Evolutionary conservation across 306 rosid species (phyloP).

Genomic region (Trifolium pratense): DNA sequence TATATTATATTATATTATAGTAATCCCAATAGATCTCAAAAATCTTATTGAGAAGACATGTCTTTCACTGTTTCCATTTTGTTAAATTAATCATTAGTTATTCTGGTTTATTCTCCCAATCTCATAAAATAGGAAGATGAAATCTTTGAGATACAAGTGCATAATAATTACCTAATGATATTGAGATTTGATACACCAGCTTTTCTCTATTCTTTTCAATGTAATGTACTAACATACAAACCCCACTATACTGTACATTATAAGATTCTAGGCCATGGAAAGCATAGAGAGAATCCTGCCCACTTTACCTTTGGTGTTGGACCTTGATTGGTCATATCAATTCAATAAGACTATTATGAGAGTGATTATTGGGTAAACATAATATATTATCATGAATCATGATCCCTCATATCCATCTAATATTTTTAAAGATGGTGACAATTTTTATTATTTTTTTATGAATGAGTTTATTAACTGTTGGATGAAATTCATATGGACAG

Average conservation of each 20-base stretch:
- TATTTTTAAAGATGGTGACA: no score
- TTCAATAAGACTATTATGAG: slow-evolving; percentile 10
- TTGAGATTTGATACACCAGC: slow-evolving; percentile 42
- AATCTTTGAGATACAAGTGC: slow-evolving; percentile 37
- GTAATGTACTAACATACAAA: slow-evolving; percentile 24
- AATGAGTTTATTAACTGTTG: no score
- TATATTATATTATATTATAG: not conserved
- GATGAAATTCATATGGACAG: no score
- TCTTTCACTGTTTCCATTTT: slow-evolving; percentile 29
- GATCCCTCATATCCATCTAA: no score
- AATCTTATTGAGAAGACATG: slow-evolving; percentile 44
- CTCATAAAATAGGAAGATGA: slow-evolving; percentile 23
- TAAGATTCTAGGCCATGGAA: slow-evolving; percentile 38
- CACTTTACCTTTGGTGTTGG: slow-evolving; percentile 11
- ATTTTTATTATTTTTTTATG: no score
- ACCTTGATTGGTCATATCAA: slow-evolving; percentile 14
- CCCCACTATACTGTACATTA: slow-evolving; percentile 26
- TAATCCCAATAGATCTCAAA: slow-evolving; percentile 21
- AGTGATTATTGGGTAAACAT: slow-evolving; percentile 7
- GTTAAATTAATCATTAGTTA: slow-evolving; percentile 34
- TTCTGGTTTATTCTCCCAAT: slow-evolving; percentile 46
- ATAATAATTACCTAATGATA: slow-evolving; percentile 32
- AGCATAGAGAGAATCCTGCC: slow-evolving; percentile 31
- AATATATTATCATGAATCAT: not conserved
- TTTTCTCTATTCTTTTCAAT: slow-evolving; percentile 33